Base-by-base conservation (phyloP, 805 yeast species). In the Geotrichum ghanense region DNA sequence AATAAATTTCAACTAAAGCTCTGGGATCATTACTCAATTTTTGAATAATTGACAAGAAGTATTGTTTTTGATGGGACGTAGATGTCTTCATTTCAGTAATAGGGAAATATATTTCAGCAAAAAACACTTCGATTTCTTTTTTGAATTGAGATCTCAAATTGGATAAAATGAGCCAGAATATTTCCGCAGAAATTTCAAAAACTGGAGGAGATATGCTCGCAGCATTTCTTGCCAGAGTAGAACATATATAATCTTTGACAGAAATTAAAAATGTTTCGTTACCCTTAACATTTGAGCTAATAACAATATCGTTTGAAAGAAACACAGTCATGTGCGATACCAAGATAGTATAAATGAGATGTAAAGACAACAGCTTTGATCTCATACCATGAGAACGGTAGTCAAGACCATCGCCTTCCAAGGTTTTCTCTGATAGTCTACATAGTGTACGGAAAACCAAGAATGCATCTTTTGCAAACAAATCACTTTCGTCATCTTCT, bases 371-470 rank as follows among this genome's bases (percentile, higher is more conserved):
- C 50, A 92, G 68, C 62, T 92, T 92, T 1, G 97, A 87, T 57
- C 98, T 78, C 53, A 92, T 87, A 1, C 90, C 83, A 59, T 90
- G 96, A 2, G 95, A 83, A 62, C 90, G 76, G 51, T 87, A 66
- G 26, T 79, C 75, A 31, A 81, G 83, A 37, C 79, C 73, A 19
- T 57, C 61, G 10, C 57, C 51, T 50, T 89, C 97, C 49, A 90
- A 67, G 22, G 81, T 74, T 63, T 92, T 92, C 43, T 85, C 83
- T 2, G 97, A 84, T 16, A 92, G 74, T 59, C 87, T 88, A 62
- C 96, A 85, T 92, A 92, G 83, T 1, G 97, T 90, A 60, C 99
- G 76, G 65, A 92, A 88, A 2, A 92, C 76, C 49, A 92, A 70
- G 58, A 89, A 90, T 0, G 97, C 97, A 62, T 92, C 99, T 56